A percentile compares a stretch with the other conserved stretches of the same genome.
phyloP scores from a whole-genome alignment of 352 stramenopile genomes.

The Globisporangium echinulatum region DNA sequence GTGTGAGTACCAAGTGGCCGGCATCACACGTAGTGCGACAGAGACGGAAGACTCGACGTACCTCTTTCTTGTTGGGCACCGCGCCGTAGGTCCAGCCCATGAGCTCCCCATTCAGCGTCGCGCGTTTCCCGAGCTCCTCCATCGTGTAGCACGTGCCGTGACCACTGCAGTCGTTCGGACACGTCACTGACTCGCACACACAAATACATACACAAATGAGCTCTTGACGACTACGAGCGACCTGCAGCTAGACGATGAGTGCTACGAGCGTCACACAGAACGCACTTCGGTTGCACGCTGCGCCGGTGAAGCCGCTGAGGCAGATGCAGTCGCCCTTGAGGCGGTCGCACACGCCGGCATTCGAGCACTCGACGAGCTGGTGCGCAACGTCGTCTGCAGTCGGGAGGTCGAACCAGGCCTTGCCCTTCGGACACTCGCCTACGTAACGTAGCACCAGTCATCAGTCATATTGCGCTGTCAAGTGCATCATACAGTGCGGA shows the following conservation, averaged over 20 bases:
- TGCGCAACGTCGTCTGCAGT: conserved; percentile 43
- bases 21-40: too few species aligned
- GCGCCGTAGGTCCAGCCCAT: conserved; percentile 53
- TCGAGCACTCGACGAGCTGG: conserved; percentile 60
- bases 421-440: conserved; percentile 49
- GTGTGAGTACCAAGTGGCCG: too few species aligned
- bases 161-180: conserved; percentile 66
- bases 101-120: conserved; percentile 47
- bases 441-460: not conserved
- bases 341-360: conserved; percentile 61
- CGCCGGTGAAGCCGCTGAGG: conserved; percentile 51
- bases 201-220: too few species aligned
- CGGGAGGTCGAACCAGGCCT: conserved; percentile 64
- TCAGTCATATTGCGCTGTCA: too few species aligned
- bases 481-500: too few species aligned
- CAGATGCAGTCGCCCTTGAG: conserved; percentile 68
- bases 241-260: too few species aligned
- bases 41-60: not conserved
- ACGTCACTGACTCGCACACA: conserved; percentile 26
- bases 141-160: conserved; percentile 84
- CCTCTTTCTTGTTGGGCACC: conserved; percentile 72
- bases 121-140: conserved; percentile 50
- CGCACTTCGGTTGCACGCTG: conserved; percentile 62
- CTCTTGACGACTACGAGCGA: too few species aligned
- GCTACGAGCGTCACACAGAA: not conserved